Conservation (phyloP, 228 moss, liverwort and hornwort genomes). For the Sphagnum fallax region DNA sequence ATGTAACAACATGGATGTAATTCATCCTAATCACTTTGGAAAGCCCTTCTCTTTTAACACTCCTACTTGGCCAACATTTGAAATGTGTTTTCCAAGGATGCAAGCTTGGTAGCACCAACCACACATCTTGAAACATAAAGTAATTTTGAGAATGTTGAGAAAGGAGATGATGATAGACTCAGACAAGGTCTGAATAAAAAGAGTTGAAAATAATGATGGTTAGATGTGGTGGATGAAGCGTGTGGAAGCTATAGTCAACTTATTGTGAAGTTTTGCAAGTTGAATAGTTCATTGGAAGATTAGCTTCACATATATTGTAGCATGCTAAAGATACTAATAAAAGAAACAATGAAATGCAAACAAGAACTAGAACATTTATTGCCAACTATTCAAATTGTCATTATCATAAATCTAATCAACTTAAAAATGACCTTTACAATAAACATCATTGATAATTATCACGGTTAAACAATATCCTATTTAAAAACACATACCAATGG, state of each 20-base stretch:
- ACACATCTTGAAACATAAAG: constrained; percentile 5
- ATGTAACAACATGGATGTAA: constrained; percentile 18
- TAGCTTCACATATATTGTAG: no score
- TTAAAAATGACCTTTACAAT: no score
- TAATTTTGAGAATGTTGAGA: constrained; percentile 4
- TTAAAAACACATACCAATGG: no score
- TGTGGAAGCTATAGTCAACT: constrained; percentile 43
- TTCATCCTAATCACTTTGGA: constrained; percentile 13
- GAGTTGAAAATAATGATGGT: constrained; percentile 45
- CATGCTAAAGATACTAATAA: no score
- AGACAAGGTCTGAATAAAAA: constrained; percentile 35
- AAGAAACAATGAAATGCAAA: no score
- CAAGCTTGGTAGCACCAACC: constrained; percentile 8
- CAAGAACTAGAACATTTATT: no score
- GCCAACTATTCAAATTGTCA: no score
- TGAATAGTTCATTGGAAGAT: no score
- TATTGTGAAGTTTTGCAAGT: neutral
- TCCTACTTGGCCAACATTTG: constrained; percentile 11
- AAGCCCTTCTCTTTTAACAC: constrained; percentile 7
- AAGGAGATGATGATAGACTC: constrained; percentile 9
- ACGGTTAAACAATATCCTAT: no score
- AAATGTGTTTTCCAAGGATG: constrained; percentile 12
- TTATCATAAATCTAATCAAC: no score
- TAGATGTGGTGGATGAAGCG: constrained; percentile 55
- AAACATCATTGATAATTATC: no score